Evolutionary conservation across 345 rosid species (phyloP).

Genomic region (Sonneratia caseolaris): DNA sequence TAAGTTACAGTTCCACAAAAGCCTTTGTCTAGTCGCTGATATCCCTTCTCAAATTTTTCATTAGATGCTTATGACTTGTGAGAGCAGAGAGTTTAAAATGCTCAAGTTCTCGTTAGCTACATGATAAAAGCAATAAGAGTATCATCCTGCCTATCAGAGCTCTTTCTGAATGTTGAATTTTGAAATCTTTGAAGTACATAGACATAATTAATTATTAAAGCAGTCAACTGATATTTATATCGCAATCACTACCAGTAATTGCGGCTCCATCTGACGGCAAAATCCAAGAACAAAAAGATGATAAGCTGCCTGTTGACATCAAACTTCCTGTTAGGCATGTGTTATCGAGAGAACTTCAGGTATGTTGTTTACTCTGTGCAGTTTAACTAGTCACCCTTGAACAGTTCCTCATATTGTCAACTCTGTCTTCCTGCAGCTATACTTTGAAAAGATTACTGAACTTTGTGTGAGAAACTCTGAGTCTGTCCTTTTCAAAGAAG

Average conservation of each 20-base stretch:
- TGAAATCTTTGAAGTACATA: not conserved
- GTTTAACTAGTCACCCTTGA: conserved; percentile 18
- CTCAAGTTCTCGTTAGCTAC: not conserved
- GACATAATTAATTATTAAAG: not conserved
- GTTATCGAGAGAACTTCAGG: conserved; percentile 89
- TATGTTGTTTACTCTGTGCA: conserved; percentile 30
- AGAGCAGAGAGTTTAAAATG: not conserved
- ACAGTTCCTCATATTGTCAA: conserved; percentile 3
- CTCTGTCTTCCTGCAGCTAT: conserved; percentile 43
- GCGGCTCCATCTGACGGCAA: conserved; percentile 55
- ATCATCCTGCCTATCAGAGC: not conserved
- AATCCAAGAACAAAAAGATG: conserved; percentile 50
- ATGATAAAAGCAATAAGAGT: not conserved
- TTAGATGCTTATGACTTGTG: not conserved
- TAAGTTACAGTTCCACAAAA: not conserved
- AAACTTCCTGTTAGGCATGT: conserved; percentile 88
- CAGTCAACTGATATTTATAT: not conserved
- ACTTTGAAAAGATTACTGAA: conserved; percentile 91
- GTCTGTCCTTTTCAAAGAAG: conserved; percentile 72
- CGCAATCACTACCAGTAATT: conserved; percentile 33
- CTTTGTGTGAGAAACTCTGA: conserved; percentile 68
- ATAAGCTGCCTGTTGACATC: conserved; percentile 56
- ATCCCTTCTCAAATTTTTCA: not conserved
- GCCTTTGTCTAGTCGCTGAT: not conserved
- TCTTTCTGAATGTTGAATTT: not conserved